These are phyloP conservation scores for Phytophthora crassamura DNA, from an alignment of 352 stramenopile genomes.

Conservation along the genomic window DNA sequence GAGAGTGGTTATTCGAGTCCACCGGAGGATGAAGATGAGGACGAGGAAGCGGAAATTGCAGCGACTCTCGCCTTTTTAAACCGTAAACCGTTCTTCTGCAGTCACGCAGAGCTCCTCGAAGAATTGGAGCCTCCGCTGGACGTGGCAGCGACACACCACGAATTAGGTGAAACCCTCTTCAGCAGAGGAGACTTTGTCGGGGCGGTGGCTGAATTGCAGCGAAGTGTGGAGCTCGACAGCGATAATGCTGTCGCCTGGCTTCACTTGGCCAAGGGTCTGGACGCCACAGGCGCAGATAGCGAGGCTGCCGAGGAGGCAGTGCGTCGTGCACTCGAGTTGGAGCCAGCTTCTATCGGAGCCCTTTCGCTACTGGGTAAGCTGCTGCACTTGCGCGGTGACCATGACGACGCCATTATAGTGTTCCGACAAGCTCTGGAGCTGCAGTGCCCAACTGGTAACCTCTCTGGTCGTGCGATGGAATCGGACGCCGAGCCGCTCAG, in stretches of 20 bases:
- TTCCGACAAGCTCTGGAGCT: conserved; percentile 67
- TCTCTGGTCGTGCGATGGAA: conserved; percentile 8
- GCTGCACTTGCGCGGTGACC: conserved; percentile 65
- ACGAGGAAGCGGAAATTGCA: conserved; percentile 37
- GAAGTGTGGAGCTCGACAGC: conserved; percentile 46
- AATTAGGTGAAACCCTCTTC: conserved; percentile 58
- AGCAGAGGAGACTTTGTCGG: conserved; percentile 49
- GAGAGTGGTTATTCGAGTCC: conserved; percentile 39
- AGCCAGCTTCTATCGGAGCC: conserved; percentile 55
- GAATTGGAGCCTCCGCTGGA: conserved; percentile 48
- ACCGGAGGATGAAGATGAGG: conserved; percentile 28
- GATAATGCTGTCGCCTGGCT: conserved; percentile 55
- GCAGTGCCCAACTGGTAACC: conserved; percentile 43
- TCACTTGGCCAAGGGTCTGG: conserved; percentile 69
- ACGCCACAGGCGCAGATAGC: conserved; percentile 45
- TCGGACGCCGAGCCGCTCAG: conserved; percentile 24
- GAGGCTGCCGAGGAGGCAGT: conserved; percentile 58
- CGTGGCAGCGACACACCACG: conserved; percentile 54
- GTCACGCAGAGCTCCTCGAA: conserved; percentile 27
- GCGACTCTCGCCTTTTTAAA: conserved; percentile 35
- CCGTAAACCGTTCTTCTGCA: too few relatives aligned
- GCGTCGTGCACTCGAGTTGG: conserved; percentile 50
- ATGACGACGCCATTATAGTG: conserved; percentile 74
- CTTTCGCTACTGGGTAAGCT: conserved; percentile 70
- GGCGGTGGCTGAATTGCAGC: conserved; percentile 51